Percentiles rank a stretch among this genome's conserved stretches.
Evolutionary conservation across 148 eudicot species (phyloP).

Genomic region (Rhododendron vialii): DNA sequence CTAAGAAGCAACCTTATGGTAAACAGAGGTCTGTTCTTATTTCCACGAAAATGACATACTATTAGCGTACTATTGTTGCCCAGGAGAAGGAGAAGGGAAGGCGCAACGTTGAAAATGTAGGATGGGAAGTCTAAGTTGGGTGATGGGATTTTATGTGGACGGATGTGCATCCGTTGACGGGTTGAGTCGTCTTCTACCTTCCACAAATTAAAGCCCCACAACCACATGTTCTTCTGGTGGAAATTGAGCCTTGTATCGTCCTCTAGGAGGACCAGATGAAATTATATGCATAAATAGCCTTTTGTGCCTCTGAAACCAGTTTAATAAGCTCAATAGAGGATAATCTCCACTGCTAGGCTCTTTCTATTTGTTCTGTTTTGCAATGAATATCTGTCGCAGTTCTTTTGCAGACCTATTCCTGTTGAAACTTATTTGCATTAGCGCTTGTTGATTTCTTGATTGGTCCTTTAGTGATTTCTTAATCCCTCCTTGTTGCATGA

Average conservation of each 20-base stretch:
- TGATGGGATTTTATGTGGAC: background rate
- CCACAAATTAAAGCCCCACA: background rate
- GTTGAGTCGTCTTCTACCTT: background rate
- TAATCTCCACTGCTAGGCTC: background rate
- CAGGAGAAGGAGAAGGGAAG: background rate
- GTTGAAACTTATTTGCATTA: background rate
- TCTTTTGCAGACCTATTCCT: background rate
- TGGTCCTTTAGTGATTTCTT: background rate
- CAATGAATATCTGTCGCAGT: too few relatives aligned
- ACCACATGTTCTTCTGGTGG: background rate
- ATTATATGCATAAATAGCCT: background rate
- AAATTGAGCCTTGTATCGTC: background rate
- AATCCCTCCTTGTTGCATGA: background rate
- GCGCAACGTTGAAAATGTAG: background rate
- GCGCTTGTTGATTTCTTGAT: background rate
- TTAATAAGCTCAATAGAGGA: background rate
- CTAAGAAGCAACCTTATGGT: too few relatives aligned
- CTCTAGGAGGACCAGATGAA: background rate
- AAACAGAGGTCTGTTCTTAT: too few relatives aligned
- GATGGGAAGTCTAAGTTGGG: background rate
- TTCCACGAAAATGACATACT: too few relatives aligned
- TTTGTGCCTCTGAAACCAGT: background rate
- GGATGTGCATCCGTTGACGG: background rate
- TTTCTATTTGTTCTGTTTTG: too few relatives aligned
- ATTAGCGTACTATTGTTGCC: too few relatives aligned